Conservation (phyloP, 1,284 basidiomycete genomes). For the Ceratobasidium sp. region DNA sequence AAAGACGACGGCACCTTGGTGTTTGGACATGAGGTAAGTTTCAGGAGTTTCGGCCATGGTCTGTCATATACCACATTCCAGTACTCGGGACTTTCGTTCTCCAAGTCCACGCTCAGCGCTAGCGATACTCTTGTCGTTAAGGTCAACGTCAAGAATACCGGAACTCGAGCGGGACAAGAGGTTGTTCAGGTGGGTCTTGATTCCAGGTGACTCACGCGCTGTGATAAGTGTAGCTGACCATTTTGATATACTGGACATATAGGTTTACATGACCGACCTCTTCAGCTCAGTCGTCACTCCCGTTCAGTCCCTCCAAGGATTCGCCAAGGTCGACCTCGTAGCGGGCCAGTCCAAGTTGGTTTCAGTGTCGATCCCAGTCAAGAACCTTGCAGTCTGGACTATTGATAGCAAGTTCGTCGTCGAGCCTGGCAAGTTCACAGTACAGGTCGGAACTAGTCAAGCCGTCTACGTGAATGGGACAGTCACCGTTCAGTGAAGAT, state of each 20-base stretch:
- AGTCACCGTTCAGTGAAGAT: constrained; percentile 60
- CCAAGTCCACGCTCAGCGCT: constrained; percentile 62
- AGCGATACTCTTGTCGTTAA: constrained; percentile 67
- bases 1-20: constrained; percentile 65
- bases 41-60: constrained; percentile 77
- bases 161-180: constrained; percentile 68
- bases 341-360: constrained; percentile 68
- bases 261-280: constrained; percentile 74
- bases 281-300: constrained; percentile 74
- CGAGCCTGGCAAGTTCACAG: constrained; percentile 70
- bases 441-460: constrained; percentile 75
- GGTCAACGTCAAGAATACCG: constrained; percentile 72
- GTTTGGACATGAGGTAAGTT: constrained; percentile 68
- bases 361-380: constrained; percentile 63
- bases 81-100: constrained; percentile 55
- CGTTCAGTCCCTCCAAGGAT: constrained; percentile 72
- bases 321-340: constrained; percentile 71
- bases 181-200: constrained; percentile 66
- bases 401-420: constrained; percentile 67
- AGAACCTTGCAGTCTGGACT: constrained; percentile 71
- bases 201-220: background rate
- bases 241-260: background rate
- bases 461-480: constrained; percentile 64
- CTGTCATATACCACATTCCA: constrained; percentile 67
- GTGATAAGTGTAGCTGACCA: background rate